Evolutionary conservation across 1,284 basidiomycete genomes (phyloP), one percentile per base, ranked within the genome.

Genomic region (Marasmius tenuissimus): DNA sequence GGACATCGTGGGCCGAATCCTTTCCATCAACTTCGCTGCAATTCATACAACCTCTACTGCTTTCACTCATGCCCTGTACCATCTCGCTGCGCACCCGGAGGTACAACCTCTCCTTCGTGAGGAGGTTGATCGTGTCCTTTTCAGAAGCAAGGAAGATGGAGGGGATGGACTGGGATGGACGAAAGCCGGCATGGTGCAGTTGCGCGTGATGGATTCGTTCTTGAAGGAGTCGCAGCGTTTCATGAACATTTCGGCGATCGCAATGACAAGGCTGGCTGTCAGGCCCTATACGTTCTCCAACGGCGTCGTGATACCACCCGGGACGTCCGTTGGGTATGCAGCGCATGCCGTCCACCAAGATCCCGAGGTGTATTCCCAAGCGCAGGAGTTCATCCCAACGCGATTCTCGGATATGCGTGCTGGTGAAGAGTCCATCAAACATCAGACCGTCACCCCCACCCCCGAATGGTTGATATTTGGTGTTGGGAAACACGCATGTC

Each of bases 131-230:
- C 49, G 61, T 0, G 67, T 79, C 6, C 63, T 81, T 16, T 55
- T 59, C 4, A 68, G 71, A 42, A 74, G 81, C 16, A 27, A 27
- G 27, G 27, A 27, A 27, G 27, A 27, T 27, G 27, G 27, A 27
- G 27, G 27, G 27, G 27, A 27, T 2, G 27, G 27, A 27, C 27
- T 27, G 27, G 81, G 82, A 0, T 81, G 81, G 78, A 78, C 76
- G 1, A 82, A 82, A 65, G 65, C 64, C 0, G 72, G 76, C 0
- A 68, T 85, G 39, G 69, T 65, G 10, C 80, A 78, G 54, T 76
- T 84, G 76, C 68, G 69, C 56, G 80, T 80, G 59, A 63, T 84
- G 20, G 82, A 85, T 63, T 84, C 81, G 61, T 82, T 84, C 66
- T 63, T 85, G 51, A 76, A 79, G 55, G 82, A 84, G 63, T 75